Base-by-base conservation (phyloP, 768 basidiomycete genomes). In the Tulasnella sp. region DNA sequence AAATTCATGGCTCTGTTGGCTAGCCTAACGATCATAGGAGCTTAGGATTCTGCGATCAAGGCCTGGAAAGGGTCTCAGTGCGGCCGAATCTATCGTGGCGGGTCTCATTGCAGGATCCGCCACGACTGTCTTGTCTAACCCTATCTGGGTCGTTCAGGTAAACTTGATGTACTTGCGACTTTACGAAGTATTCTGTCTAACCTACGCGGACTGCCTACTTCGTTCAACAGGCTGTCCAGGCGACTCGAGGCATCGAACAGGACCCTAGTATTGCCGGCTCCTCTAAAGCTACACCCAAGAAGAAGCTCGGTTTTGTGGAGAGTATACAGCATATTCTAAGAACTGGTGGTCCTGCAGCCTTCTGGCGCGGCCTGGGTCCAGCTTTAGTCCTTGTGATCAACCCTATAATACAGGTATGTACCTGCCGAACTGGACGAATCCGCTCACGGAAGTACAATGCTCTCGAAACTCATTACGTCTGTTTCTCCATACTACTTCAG, bases 311-410 rank as follows among this genome's bases (percentile, higher is more conserved):
- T 11, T 75, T 87, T 56, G 58, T 83, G 17, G 79, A 86, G 66
- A 88, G 85, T 1, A 75, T 88, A 27, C 73, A 78, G 59, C 77
- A 75, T 61, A 88, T 97, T 60, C 63, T 89, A 24, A 76, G 79
- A 30, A 84, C 83, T 64, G 85, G 83, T 65, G 94, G 95, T 10
- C 65, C 81, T 10, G 76, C 76, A n/a, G 94, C 85, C 1, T 85
- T 99, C 68, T 96, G 88, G 85, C 79, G 91, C 48, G 95, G 95
- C 13, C 80, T 99, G 41, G 90, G 91, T 0, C 93, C 95, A 2
- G 93, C 93, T n/a, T 75, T 99, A 51, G 78, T 92, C 27, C 77
- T 98, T 47, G 95, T 97, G 65, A 80, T 90, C 63, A 99, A 99
- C 71, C 95, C 95, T 15, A 87, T 99, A 30, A 78, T 98, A n/a